Evolutionary conservation across 83 land plant genomes (phyloP).

Genomic region (Picea abies): DNA sequence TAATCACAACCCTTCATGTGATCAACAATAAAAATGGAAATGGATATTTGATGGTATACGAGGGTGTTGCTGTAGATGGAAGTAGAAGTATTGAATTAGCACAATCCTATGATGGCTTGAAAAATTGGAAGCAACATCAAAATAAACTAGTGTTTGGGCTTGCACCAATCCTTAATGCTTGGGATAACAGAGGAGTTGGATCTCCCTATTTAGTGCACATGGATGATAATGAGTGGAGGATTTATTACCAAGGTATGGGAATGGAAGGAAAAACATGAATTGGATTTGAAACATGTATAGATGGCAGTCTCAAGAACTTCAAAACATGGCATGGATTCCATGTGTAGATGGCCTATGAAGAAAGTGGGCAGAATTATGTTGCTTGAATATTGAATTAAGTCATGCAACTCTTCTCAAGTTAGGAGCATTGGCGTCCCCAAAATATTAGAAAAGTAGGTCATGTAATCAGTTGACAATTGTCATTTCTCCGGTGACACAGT

Average conservation of each 20-base stretch:
- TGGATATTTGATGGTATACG: slow-evolving; percentile 75
- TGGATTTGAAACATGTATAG: slow-evolving; percentile 67
- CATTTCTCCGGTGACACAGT: neutral
- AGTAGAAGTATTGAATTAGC: slow-evolving; percentile 71
- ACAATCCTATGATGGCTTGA: slow-evolving; percentile 64
- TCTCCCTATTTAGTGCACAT: slow-evolving; percentile 75
- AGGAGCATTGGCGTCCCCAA: neutral
- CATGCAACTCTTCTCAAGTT: neutral
- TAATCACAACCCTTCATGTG: slow-evolving; percentile 46
- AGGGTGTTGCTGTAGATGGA: slow-evolving; percentile 63
- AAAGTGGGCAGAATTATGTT: neutral
- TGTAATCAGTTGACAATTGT: neutral
- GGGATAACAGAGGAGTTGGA: slow-evolving; percentile 65
- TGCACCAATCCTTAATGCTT: slow-evolving; percentile 37
- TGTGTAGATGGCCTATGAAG: slow-evolving; percentile 8
- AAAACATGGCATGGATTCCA: slow-evolving; percentile 40
- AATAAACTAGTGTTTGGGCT: slow-evolving; percentile 43
- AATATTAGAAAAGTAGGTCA: neutral
- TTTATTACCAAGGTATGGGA: slow-evolving; percentile 64
- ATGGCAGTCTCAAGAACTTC: slow-evolving; percentile 36
- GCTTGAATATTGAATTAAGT: neutral
- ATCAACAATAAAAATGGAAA: slow-evolving; percentile 37
- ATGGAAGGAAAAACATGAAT: slow-evolving; percentile 51
- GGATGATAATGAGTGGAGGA: slow-evolving; percentile 74
- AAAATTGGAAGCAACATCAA: slow-evolving; percentile 52